Percentiles rank a stretch among this genome's conserved stretches.
phyloP scores from a whole-genome alignment of 2,329 filamentous ascomycete genomes.

The Colletotrichum navitas region DNA sequence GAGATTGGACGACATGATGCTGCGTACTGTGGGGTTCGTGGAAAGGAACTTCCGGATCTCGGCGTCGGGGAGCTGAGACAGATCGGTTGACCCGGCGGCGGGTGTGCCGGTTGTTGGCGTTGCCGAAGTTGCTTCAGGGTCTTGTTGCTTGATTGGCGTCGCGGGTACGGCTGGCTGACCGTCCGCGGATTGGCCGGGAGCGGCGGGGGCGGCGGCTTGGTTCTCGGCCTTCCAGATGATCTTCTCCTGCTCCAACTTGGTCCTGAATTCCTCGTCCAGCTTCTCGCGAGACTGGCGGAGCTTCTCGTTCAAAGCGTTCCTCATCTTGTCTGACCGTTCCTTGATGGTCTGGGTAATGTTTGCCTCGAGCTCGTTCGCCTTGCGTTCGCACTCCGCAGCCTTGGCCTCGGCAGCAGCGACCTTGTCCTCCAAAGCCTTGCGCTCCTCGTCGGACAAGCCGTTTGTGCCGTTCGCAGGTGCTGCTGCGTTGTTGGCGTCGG shows the following conservation, averaged over 20 bases:
- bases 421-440: constrained; percentile 69
- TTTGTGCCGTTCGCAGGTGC: constrained; percentile 41
- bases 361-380: constrained; percentile 74
- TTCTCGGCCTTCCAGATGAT: constrained; percentile 72
- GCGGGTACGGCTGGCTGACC: constrained; percentile 47
- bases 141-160: constrained; percentile 57
- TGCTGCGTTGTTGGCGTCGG: not conserved
- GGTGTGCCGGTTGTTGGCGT: constrained; percentile 52
- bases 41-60: constrained; percentile 69
- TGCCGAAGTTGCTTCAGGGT: constrained; percentile 50
- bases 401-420: constrained; percentile 71
- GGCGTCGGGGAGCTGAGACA: constrained; percentile 65
- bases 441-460: constrained; percentile 67
- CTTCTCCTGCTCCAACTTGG: constrained; percentile 73
- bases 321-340: constrained; percentile 77
- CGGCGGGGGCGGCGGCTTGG: constrained; percentile 45
- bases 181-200: constrained; percentile 42
- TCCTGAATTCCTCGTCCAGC: constrained; percentile 61
- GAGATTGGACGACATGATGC: constrained; percentile 71
- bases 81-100: constrained; percentile 50
- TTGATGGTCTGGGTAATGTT: constrained; percentile 72
- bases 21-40: constrained; percentile 68
- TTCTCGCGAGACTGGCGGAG: constrained; percentile 73
- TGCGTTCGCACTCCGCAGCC: constrained; percentile 73
- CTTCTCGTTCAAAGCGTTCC: constrained; percentile 75